Evolutionary conservation across 441 rosid genomes (phyloP), one percentile per base, ranked within the genome.

Genomic region (Populus hybrid): DNA sequence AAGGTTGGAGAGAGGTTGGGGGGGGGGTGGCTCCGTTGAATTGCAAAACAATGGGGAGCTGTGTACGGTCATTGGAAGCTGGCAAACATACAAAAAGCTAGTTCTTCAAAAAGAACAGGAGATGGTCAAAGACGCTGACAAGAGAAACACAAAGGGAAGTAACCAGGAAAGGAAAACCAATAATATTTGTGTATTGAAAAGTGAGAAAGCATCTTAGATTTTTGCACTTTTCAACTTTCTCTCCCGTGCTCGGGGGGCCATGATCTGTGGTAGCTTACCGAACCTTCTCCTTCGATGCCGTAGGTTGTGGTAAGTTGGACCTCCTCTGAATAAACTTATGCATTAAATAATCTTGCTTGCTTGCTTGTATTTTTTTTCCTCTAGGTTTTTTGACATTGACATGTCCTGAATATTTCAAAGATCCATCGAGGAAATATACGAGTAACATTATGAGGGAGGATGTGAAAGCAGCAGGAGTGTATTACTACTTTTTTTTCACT

Each of bases 201-300:
- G 0, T 50, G 34, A 65, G 32, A 69, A 2, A 28, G 46, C 38
- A 21, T 23, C 42, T 71, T 66, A 57, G 67, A 21, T 24, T n/a
- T 78, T 69, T 82, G 84, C 78, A 40, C 46, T 36, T 78, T 82
- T 78, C 79, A 70, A 78, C 30, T 12, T 30, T 4, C 36, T 30
- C 8, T 18, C 20, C 16, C 70, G 46, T 68, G 50, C 32, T 75
- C 11, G 26, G 36, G 70, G 66, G 38, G 63, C 71, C 28, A 5
- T 0, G 6, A 36, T 2, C 28, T 34, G 35, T 34, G 65, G 70
- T 73, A 34, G 70, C 73, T 30, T 20, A 81, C 79, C 73, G 86
- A 85, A 85, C 79, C 83, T 80, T 84, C 88, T 53, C 8, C 74
- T 81, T 72, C 70, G 70, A 75, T 82, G 86, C 79, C 83, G 86